Evolutionary conservation across 805 yeast species (phyloP), one percentile per base, ranked within the genome.

Genomic region (Candida piceae): DNA sequence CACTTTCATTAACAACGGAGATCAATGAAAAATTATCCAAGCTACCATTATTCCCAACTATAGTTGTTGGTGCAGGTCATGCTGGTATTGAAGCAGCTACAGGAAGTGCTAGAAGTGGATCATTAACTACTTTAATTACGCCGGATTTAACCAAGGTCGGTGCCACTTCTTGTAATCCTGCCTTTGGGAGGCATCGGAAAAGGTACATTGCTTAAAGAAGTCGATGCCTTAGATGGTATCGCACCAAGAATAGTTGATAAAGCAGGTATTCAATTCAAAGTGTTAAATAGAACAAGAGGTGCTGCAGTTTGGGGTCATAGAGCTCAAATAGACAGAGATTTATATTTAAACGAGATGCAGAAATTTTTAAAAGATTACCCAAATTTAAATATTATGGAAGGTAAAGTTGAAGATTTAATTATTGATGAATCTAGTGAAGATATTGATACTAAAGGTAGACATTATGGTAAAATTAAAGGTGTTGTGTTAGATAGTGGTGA

Each of bases 271-370:
- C 96, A 89, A 57, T 93, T 80, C 62, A 87, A 86, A 52, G 79
- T 86, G 43, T 67, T 93, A 44, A 93, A 93, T 57, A 70, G 80
- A 31, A 82, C 95, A 2, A 75, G 87, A 46, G 98, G 98, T 2
- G 84, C 95, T 0, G 98, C 98, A 0, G 97, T 90, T 2, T 95
- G 97, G 86, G 97, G 98, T 0, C 97, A 96, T 7, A 64, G 99
- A 41, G 96, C 96, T 1, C 98, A 93, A 62, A 90, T 93, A 21
- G 98, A 93, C 59, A 67, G 99, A 45, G 66, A 75, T 31, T 69
- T 90, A 2, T 93, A 93, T 57, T 63, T 82, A 49, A 52, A 57
- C 12, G 88, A 84, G 51, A 88, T 93, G 97, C 95, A 85, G 53
- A 50, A 60, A 3, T 79, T 69, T 39, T 66, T 93, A 16, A 55